Conservation (phyloP, 148 eudicot species). For the Euryodendron excelsum region DNA sequence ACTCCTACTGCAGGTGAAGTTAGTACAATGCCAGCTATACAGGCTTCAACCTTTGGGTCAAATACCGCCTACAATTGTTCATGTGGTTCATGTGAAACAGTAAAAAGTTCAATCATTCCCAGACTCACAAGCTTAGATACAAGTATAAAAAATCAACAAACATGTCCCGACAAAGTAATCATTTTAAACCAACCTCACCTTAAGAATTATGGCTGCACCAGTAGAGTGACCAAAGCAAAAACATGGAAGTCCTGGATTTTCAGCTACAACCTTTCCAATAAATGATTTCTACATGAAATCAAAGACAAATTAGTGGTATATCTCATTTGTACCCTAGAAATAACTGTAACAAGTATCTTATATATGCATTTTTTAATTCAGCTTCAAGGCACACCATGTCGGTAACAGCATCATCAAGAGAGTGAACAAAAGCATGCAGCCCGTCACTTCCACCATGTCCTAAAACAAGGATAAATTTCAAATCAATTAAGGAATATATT, state of each 20-base stretch:
- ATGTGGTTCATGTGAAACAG: slow-evolving; percentile 9
- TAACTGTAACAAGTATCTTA: background rate
- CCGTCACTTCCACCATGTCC: slow-evolving; percentile 99
- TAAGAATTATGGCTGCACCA: slow-evolving; percentile 78
- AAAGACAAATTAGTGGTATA: background rate
- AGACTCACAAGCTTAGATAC: background rate
- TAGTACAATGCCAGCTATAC: slow-evolving; percentile 55
- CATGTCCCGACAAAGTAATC: background rate
- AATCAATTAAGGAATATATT: background rate
- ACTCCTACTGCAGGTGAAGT: slow-evolving; percentile 88
- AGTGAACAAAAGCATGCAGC: slow-evolving; percentile 82
- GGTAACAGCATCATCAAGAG: slow-evolving; percentile 69
- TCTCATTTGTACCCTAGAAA: background rate
- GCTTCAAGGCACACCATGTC: slow-evolving; percentile 51
- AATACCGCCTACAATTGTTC: slow-evolving; percentile 51
- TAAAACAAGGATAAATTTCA: slow-evolving; percentile 14
- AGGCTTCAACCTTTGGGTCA: slow-evolving; percentile 54
- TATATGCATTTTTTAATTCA: background rate
- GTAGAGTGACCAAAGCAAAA: slow-evolving; percentile 93
- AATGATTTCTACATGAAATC: slow-evolving; percentile 46
- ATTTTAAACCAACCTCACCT: slow-evolving; percentile 29
- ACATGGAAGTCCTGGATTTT: slow-evolving; percentile 67
- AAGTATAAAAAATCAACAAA: background rate
- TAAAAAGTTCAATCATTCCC: background rate
- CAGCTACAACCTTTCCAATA: slow-evolving; percentile 46